These are phyloP conservation scores for Aspergillus affinis DNA, from an alignment of 495 filamentous ascomycete species.

Conservation along the genomic window DNA sequence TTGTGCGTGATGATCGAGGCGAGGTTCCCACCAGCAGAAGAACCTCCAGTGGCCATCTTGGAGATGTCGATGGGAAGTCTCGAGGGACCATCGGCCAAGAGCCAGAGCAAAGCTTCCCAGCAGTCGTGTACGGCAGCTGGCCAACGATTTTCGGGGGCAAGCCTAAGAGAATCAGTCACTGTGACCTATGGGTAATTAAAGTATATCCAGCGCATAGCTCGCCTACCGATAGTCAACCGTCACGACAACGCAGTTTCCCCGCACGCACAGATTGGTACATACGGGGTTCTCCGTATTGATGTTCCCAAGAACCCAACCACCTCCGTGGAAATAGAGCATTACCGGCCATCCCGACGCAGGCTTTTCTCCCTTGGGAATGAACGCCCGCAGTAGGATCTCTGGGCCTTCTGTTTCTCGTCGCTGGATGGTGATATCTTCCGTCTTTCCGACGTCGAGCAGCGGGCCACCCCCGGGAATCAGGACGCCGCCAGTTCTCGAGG, in stretches of 20 bases:
- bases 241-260: constrained; percentile 52
- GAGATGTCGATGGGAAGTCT: constrained; percentile 43
- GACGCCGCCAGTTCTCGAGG: constrained; percentile 51
- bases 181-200: neutral
- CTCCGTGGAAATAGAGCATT: constrained; percentile 58
- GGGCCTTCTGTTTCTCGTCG: constrained; percentile 49
- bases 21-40: constrained; percentile 57
- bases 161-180: constrained; percentile 23
- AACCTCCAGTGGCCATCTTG: constrained; percentile 53
- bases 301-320: constrained; percentile 59
- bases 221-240: constrained; percentile 55
- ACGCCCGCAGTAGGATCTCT: constrained; percentile 44
- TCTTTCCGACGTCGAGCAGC: constrained; percentile 48
- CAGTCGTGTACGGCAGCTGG: constrained; percentile 58
- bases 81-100: constrained; percentile 39
- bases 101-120: constrained; percentile 58
- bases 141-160: constrained; percentile 56
- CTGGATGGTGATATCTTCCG: constrained; percentile 45
- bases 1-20: constrained; percentile 57
- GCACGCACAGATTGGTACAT: constrained; percentile 53
- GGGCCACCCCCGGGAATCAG: constrained; percentile 56
- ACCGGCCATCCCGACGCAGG: constrained; percentile 54
- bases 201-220: neutral
- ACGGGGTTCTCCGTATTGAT: constrained; percentile 60
- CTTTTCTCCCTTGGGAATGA: constrained; percentile 44